phyloP scores from a whole-genome alignment of 306 rosid species.

The Begonia fuchsioides region DNA sequence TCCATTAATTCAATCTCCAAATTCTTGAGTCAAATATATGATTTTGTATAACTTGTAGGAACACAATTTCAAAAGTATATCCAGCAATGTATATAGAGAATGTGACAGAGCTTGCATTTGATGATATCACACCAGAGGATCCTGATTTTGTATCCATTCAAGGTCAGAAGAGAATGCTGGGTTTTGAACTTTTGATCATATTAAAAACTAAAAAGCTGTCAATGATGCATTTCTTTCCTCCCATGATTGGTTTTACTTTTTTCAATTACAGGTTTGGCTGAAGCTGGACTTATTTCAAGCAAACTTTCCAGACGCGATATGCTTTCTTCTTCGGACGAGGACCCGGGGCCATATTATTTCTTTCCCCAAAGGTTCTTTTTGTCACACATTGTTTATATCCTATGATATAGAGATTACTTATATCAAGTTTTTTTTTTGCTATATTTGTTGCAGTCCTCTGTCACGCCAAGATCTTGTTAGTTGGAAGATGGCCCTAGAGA shows the following conservation, averaged over 20 bases:
- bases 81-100: slow-evolving; percentile 94
- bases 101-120: slow-evolving; percentile 87
- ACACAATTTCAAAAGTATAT: slow-evolving; percentile 70
- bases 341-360: slow-evolving; percentile 46
- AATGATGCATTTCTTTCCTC: background rate
- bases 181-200: background rate
- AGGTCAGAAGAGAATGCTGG: slow-evolving; percentile 37
- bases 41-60: slow-evolving; percentile 35
- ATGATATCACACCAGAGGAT: slow-evolving; percentile 75
- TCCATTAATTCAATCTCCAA: background rate
- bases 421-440: slow-evolving; percentile 7
- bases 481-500: slow-evolving; percentile 95
- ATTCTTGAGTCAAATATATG: slow-evolving; percentile 4
- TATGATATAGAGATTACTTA: no score
- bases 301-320: slow-evolving; percentile 71
- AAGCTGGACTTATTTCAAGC: slow-evolving; percentile 94
- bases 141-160: slow-evolving; percentile 92
- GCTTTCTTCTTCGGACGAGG: slow-evolving; percentile 47
- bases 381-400: background rate
- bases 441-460: slow-evolving; percentile 47
- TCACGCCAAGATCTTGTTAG: slow-evolving; percentile 98
- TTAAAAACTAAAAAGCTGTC: background rate
- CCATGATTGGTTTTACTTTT: slow-evolving; percentile 10
- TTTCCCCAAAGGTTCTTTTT: slow-evolving; percentile 56
- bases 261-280: slow-evolving; percentile 76